Conservation (phyloP, 1,284 basidiomycete genomes). For the Heterobasidion irregulare region DNA sequence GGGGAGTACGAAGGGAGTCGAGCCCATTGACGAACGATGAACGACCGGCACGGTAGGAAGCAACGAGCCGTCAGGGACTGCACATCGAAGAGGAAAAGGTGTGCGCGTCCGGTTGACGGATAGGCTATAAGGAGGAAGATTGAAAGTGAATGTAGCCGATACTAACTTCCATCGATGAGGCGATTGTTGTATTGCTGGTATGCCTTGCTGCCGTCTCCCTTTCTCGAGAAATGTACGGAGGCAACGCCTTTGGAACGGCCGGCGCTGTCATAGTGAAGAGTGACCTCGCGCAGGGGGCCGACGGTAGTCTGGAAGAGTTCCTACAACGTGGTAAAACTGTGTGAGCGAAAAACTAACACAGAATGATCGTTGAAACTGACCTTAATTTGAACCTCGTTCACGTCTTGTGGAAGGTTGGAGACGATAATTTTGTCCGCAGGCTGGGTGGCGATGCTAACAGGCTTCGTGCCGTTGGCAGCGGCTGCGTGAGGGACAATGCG, state of each 20-base stretch:
- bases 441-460: slow-evolving; percentile 26
- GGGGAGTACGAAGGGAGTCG: not conserved
- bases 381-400: slow-evolving; percentile 90
- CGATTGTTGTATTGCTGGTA: slow-evolving; percentile 96
- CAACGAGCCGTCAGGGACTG: not conserved
- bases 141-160: slow-evolving; percentile 46
- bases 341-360: not conserved
- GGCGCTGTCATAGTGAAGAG: slow-evolving; percentile 77
- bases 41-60: not conserved
- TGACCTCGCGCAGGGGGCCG: slow-evolving; percentile 79
- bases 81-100: slow-evolving; percentile 3
- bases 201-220: slow-evolving; percentile 88
- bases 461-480: slow-evolving; percentile 13
- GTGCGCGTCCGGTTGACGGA: slow-evolving; percentile 4
- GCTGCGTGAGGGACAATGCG: slow-evolving; percentile 28
- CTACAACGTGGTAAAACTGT: slow-evolving; percentile 31
- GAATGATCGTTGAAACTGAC: slow-evolving; percentile 34
- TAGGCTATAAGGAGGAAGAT: slow-evolving; percentile 20
- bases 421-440: slow-evolving; percentile 86
- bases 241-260: slow-evolving; percentile 91
- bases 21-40: not conserved
- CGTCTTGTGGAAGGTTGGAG: slow-evolving; percentile 91
- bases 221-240: slow-evolving; percentile 79
- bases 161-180: slow-evolving; percentile 99
- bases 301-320: slow-evolving; percentile 92